These are phyloP conservation scores for Ambrosia hybrid DNA, from an alignment of 140 eudicot genomes.

Conservation along the genomic window DNA sequence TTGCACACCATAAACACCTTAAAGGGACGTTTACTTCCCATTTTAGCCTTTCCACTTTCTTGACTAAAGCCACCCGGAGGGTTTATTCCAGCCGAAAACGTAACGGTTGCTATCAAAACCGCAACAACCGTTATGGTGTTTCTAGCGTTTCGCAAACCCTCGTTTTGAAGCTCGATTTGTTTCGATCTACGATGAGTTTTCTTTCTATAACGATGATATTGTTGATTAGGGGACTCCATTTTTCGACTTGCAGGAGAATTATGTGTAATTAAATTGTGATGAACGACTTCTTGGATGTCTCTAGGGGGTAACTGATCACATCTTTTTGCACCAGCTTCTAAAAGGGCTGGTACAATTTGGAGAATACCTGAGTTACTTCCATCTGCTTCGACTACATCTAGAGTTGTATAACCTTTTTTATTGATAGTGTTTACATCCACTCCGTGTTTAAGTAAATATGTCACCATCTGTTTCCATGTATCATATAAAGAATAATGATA, in stretches of 20 bases:
- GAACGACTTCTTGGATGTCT: conserved; percentile 43
- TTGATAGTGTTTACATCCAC: conserved; percentile 50
- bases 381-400: conserved; percentile 54
- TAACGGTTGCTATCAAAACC: conserved; percentile 61
- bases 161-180: conserved; percentile 50
- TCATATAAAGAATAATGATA: too few relatives aligned
- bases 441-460: conserved; percentile 37
- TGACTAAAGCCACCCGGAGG: conserved; percentile 67
- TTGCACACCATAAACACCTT: conserved; percentile 57
- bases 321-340: conserved; percentile 47
- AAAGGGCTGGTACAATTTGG: conserved; percentile 46
- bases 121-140: conserved; percentile 62
- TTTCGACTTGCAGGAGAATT: background rate
- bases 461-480: conserved; percentile 43
- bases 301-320: conserved; percentile 46
- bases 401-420: conserved; percentile 39
- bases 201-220: conserved; percentile 23
- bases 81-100: conserved; percentile 58
- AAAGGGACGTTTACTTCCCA: conserved; percentile 36
- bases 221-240: conserved; percentile 16
- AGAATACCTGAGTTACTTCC: conserved; percentile 47
- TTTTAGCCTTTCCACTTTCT: conserved; percentile 39
- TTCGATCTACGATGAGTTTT: conserved; percentile 36
- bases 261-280: background rate
- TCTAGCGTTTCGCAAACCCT: conserved; percentile 60